These are phyloP conservation scores for Trichoderma citrinoviride DNA, from an alignment of 2,329 filamentous ascomycete species.

Conservation along the genomic window DNA sequence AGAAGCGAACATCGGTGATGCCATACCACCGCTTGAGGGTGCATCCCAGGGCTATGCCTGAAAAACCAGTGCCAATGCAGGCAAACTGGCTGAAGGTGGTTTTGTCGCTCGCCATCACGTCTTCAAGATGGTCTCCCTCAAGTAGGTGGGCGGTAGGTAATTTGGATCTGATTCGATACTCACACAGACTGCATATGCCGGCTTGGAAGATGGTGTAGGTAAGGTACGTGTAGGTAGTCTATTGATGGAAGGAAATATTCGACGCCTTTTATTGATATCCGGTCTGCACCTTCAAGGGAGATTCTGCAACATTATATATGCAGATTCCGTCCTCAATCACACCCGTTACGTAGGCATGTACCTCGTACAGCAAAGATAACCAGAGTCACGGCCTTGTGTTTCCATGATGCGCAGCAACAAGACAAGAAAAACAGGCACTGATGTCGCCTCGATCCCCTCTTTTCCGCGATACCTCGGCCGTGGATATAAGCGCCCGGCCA, in stretches of 20 bases:
- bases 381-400: no score
- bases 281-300: not conserved
- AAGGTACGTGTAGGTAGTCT: no score
- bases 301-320: not conserved
- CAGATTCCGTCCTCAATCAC: not conserved
- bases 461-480: no score
- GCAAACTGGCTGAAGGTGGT: slow-evolving; percentile 40
- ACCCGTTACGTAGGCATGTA: not conserved
- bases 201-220: no score
- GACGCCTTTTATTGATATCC: not conserved
- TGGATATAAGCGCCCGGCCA: not conserved
- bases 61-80: slow-evolving; percentile 59
- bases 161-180: no score
- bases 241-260: not conserved
- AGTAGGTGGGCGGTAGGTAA: no score
- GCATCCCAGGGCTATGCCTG: slow-evolving; percentile 60
- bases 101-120: not conserved
- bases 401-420: no score
- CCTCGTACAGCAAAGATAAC: no score
- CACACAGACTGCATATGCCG: no score
- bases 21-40: slow-evolving; percentile 56
- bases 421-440: no score
- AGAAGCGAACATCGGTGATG: slow-evolving; percentile 59
- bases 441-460: no score
- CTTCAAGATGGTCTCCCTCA: no score